These are phyloP conservation scores for Schoenoplectus tabernaemontani DNA, from an alignment of 202 grass and related monocot genomes.

Conservation along the genomic window DNA sequence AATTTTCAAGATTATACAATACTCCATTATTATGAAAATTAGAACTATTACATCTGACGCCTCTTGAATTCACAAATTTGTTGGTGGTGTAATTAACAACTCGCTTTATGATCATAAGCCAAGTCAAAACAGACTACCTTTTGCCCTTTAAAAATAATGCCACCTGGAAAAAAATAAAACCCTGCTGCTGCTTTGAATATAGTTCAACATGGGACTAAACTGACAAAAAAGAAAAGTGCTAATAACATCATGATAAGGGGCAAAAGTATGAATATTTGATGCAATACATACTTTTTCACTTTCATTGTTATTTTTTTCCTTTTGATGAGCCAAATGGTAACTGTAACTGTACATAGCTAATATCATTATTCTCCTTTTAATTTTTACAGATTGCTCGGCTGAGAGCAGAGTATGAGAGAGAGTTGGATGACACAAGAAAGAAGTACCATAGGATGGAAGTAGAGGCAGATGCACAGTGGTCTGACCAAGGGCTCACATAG, in stretches of 20 bases:
- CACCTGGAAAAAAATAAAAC: background rate
- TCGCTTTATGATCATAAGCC: background rate
- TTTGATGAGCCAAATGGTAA: background rate
- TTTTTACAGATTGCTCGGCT: slow-evolving; percentile 35
- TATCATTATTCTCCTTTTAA: slow-evolving; percentile 21
- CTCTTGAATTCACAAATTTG: background rate
- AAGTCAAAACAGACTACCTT: background rate
- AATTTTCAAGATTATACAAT: background rate
- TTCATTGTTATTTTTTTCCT: background rate
- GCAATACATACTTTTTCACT: background rate
- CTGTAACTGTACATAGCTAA: background rate
- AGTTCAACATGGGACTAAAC: background rate
- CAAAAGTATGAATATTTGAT: background rate
- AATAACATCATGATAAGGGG: background rate
- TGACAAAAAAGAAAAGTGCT: background rate
- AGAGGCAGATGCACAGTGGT: slow-evolving; percentile 38
- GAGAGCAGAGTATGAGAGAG: slow-evolving; percentile 33
- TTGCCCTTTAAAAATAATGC: background rate
- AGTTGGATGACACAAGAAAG: slow-evolving; percentile 34
- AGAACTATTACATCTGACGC: background rate
- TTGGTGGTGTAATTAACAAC: background rate
- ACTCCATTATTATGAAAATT: background rate
- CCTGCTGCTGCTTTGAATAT: background rate
- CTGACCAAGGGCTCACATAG: slow-evolving; percentile 27
- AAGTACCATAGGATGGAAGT: slow-evolving; percentile 40